Base-by-base conservation (phyloP, 108 stramenopile genomes). In the Cyclotella atomus region DNA sequence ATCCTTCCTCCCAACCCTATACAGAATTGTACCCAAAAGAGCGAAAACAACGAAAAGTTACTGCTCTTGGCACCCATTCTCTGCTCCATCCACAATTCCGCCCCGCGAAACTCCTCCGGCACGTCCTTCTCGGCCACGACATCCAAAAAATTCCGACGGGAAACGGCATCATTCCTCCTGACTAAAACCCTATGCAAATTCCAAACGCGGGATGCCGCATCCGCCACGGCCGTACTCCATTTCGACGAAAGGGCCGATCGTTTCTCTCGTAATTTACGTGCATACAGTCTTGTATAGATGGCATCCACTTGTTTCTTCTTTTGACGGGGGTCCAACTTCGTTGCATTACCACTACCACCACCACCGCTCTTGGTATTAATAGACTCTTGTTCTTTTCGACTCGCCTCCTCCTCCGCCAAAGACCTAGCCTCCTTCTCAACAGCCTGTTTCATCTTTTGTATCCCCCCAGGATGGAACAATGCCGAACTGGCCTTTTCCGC, bases 21-120 rank as follows among this genome's bases (percentile, higher is more conserved):
- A 33, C 89, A 92, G 33, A 90, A 59, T 44, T 85, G 81, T 25
- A 83, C 75, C 93, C 93, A 94, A 79, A 85, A 94, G n/a, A 89
- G 49, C 8, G 81, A 63, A 67, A 94, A 91, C 3, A 94, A 29
- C 55, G 83, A 76, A 81, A 89, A 61, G 53, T 74, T 70, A 47
- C 77, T 5, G 49, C 28, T 53, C 23, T n/a, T 41, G 23, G 49
- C 57, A 34, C 5, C 56, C 28, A 59, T 30, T 33, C 32, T 59
- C 23, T 17, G 38, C 38, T 62, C 41, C 1, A 71, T 21, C 49
- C 38, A 47, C 20, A 47, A 44, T 35, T 70, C 65, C 4, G 81
- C 69, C 23, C 46, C 65, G 12, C 64, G n/a, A 65, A 84, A 82
- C 29, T 84, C 77, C 19, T 81, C 69, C 19, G 92, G 92, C 16